Conservation (phyloP, 2,329 filamentous ascomycete genomes). For the Apiospora pterosperma region DNA sequence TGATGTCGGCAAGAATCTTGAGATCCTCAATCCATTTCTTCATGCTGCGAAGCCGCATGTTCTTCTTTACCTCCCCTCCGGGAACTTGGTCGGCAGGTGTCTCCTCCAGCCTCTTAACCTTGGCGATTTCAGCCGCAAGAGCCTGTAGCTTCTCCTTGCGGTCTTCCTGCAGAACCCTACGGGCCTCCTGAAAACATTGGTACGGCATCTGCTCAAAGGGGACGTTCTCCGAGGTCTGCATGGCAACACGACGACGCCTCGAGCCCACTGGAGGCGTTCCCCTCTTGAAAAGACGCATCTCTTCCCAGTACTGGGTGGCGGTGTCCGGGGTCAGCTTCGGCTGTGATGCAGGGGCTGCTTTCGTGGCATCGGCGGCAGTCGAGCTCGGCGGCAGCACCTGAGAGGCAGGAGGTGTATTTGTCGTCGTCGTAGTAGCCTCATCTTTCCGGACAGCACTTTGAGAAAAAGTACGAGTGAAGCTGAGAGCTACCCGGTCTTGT, state of each 20-base stretch:
- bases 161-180: conserved; percentile 76
- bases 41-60: conserved; percentile 67
- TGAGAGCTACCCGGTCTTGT: conserved; percentile 29
- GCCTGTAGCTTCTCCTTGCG: conserved; percentile 74
- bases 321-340: conserved; percentile 61
- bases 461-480: conserved; percentile 30
- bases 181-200: conserved; percentile 96
- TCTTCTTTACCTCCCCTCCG: conserved; percentile 63
- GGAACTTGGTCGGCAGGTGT: conserved; percentile 52
- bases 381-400: conserved; percentile 15
- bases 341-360: conserved; percentile 20
- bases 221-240: conserved; percentile 62
- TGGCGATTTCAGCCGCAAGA: conserved; percentile 64
- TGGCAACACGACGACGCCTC: conserved; percentile 73
- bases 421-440: conserved; percentile 27
- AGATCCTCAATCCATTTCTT: conserved; percentile 68
- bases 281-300: conserved; percentile 64
- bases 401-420: conserved; percentile 14
- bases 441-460: conserved; percentile 32
- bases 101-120: conserved; percentile 65
- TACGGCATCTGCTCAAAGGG: conserved; percentile 94
- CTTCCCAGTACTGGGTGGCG: conserved; percentile 61
- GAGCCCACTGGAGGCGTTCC: conserved; percentile 77
- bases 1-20: conserved; percentile 90
- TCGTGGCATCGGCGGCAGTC: conserved; percentile 11